Evolutionary conservation across 352 stramenopile genomes (phyloP), one percentile per base, ranked within the genome.

Genomic region (Blastocystis sp.): DNA sequence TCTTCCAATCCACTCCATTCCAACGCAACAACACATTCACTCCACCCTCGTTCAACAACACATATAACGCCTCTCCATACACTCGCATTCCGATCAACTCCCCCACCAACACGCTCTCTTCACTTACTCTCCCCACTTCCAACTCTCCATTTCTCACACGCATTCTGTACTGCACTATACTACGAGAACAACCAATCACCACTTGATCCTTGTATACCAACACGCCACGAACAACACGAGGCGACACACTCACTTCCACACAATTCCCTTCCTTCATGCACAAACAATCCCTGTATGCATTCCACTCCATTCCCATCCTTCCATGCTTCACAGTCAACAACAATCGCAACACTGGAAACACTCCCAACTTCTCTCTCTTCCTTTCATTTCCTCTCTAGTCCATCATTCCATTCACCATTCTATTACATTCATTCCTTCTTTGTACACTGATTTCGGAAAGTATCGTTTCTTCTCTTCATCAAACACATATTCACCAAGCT

Each of bases 401-500:
- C 28, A 34, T 34, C 28, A 34, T 34, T 34, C 28, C 28, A 34
- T 34, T 34, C 0, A 1, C 21, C 40, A n/a, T 41, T 40, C 64
- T n/a, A 74, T 53, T n/a, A 4, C 64, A 74, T 74, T 74, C 34
- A 21, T 53, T 23, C 64, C 41, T 11, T 79, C 69, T 62, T 21
- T 21, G n/a, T 67, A 66, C 71, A 81, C 62, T 21, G 40, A 62
- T 21, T 66, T 48, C 23, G 71, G 71, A 43, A 81, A 81, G 52
- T 81, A 81, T 52, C 52, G 43, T 66, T 81, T 64, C 40, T 43
- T 62, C 62, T 81, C 71, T 52, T 64, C 17, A 65, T 81, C 71
- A 48, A 64, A 81, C 28, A 65, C 45, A 48, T 45, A 67, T 66
- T 48, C 71, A 28, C 5, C 14, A 28, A 77, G 21, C 53, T 56